phyloP scores from a whole-genome alignment of 2,329 filamentous ascomycete genomes.

The Aspergillus viridinutans region DNA sequence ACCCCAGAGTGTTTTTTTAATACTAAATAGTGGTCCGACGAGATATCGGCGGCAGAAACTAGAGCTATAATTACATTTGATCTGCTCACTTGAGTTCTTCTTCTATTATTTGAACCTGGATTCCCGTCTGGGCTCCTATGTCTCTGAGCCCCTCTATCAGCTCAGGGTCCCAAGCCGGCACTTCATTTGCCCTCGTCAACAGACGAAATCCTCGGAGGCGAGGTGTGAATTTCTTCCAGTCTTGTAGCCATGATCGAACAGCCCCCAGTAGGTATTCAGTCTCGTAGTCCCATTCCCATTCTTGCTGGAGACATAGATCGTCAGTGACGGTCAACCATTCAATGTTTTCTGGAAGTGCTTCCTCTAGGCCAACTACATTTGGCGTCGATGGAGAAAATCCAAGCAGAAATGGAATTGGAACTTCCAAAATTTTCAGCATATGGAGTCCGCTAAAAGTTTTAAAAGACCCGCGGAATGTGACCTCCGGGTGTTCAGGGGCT shows the following conservation, averaged over 20 bases:
- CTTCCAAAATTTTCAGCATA: slow-evolving; percentile 9
- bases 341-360: slow-evolving; percentile 13
- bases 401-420: slow-evolving; percentile 10
- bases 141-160: slow-evolving; percentile 6
- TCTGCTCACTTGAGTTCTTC: not conserved
- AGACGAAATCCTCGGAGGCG: slow-evolving; percentile 9
- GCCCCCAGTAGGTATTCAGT: slow-evolving; percentile 1
- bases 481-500: not conserved
- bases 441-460: not conserved
- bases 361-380: not conserved
- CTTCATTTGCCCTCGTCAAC: not conserved
- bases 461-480: slow-evolving; percentile 1
- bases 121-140: slow-evolving; percentile 1
- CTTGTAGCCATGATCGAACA: slow-evolving; percentile 12
- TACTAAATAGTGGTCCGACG: not conserved
- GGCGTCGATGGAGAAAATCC: slow-evolving; percentile 4
- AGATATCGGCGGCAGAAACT: not conserved
- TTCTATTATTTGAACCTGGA: slow-evolving; percentile 2
- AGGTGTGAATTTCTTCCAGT: slow-evolving; percentile 10
- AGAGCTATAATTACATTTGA: not conserved
- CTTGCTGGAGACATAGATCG: slow-evolving; percentile 11
- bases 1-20: not conserved
- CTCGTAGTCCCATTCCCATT: slow-evolving; percentile 6
- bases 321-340: slow-evolving; percentile 15
- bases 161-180: not conserved